Conservation (phyloP, 192 early-diverging fungal species). For the Geranomyces michiganensis region DNA sequence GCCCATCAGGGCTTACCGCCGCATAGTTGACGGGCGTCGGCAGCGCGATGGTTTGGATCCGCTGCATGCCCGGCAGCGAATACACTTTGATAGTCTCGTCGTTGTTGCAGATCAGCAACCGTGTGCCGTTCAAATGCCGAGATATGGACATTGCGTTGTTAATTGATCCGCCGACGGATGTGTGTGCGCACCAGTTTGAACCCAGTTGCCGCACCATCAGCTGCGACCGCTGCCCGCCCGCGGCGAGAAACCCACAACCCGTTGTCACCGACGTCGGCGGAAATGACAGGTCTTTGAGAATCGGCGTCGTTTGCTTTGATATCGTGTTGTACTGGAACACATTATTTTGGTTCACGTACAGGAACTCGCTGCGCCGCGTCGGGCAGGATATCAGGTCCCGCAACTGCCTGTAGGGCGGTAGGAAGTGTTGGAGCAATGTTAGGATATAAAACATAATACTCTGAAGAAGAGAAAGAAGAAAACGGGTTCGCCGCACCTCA, state of each 20-base stretch:
- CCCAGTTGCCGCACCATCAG: constrained; percentile 72
- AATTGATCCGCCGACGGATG: constrained; percentile 73
- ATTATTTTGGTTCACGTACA: constrained; percentile 75
- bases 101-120: constrained; percentile 90
- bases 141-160: constrained; percentile 85
- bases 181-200: constrained; percentile 63
- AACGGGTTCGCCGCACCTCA: neutral
- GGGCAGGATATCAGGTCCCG: constrained; percentile 86
- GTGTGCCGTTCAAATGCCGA: constrained; percentile 56
- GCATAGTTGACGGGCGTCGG: constrained; percentile 92
- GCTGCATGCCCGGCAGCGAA: constrained; percentile 76
- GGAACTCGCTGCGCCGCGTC: constrained; percentile 69
- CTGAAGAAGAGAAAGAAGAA: neutral
- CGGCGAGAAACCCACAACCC: constrained; percentile 82
- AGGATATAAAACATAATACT: neutral
- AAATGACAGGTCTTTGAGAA: constrained; percentile 76
- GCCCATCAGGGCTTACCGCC: constrained; percentile 89
- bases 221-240: constrained; percentile 88
- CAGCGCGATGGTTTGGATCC: constrained; percentile 75
- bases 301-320: constrained; percentile 55
- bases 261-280: constrained; percentile 76
- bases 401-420: constrained; percentile 71
- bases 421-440: neutral
- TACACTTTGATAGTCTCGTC: constrained; percentile 92
- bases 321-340: constrained; percentile 68